A percentile compares a stretch with the other conserved stretches of the same genome.
phyloP scores from a whole-genome alignment of 768 basidiomycete genomes.

The Russula sp. region DNA sequence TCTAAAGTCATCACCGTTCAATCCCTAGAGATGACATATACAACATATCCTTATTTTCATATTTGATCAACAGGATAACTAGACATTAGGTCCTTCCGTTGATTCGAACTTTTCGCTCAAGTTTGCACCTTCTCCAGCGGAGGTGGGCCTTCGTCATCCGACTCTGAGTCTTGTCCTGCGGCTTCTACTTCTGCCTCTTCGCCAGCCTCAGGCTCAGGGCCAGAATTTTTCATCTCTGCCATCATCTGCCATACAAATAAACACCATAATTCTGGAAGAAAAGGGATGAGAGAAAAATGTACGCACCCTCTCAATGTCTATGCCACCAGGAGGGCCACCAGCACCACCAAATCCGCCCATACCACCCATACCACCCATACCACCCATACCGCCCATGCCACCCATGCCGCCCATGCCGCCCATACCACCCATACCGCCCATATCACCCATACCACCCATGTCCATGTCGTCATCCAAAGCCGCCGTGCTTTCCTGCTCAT shows the following conservation, averaged over 20 bases:
- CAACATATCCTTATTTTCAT: constrained; percentile 11
- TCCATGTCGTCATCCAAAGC: constrained; percentile 47
- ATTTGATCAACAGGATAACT: constrained; percentile 8
- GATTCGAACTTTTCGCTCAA: neutral
- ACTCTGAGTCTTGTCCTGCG: constrained; percentile 36
- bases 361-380: neutral
- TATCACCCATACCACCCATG: constrained; percentile 42
- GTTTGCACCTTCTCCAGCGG: no score
- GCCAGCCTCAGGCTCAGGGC: constrained; percentile 22
- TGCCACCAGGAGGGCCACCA: constrained; percentile 29
- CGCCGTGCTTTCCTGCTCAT: constrained; percentile 77
- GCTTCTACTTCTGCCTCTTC: constrained; percentile 13
- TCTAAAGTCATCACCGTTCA: neutral
- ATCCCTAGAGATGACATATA: neutral
- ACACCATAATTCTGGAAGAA: neutral
- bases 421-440: constrained; percentile 59
- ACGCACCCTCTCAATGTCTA: constrained; percentile 66
- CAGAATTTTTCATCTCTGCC: constrained; percentile 38
- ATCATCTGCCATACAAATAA: constrained; percentile 41
- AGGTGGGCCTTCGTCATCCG: constrained; percentile 52
- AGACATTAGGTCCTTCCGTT: neutral
- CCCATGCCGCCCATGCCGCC: constrained; percentile 42
- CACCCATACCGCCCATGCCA: neutral
- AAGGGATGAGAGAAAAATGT: constrained; percentile 2
- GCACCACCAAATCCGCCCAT: constrained; percentile 38